These are phyloP conservation scores for Tympanopsis confertula DNA, from an alignment of 2,329 filamentous ascomycete species.

Conservation along the genomic window DNA sequence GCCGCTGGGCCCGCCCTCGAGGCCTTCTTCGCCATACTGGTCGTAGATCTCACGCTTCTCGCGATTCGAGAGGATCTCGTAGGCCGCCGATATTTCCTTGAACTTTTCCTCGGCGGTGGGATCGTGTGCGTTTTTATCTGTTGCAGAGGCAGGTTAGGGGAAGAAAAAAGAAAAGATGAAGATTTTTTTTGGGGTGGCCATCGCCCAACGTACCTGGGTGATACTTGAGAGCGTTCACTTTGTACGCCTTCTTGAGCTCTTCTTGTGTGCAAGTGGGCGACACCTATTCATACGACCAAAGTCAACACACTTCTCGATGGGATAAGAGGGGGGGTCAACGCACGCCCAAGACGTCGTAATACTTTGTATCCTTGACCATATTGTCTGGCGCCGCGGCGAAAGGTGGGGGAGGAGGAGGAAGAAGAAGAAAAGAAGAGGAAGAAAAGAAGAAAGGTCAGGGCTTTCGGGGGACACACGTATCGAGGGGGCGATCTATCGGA, in stretches of 20 bases:
- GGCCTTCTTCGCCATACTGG: conserved; percentile 91
- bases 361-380: conserved; percentile 38
- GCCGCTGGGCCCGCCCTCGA: conserved; percentile 73
- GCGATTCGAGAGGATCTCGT: conserved; percentile 83
- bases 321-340: conserved; percentile 7
- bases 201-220: conserved; percentile 58
- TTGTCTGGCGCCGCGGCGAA: conserved; percentile 10
- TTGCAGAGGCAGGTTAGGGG: conserved; percentile 7
- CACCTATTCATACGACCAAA: conserved; percentile 40
- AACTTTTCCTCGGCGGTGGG: conserved; percentile 92
- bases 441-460: background rate
- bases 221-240: conserved; percentile 69
- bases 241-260: conserved; percentile 87
- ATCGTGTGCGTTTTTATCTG: conserved; percentile 94
- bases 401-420: background rate
- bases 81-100: conserved; percentile 92
- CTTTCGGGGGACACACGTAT: background rate
- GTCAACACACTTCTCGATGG: background rate
- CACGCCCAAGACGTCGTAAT: conserved; percentile 33
- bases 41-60: conserved; percentile 91
- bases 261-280: conserved; percentile 68
- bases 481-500: too few species aligned
- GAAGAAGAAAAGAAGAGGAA: background rate
- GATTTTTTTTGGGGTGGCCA: background rate
- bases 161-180: background rate